These are phyloP conservation scores for Colletotrichum simmondsii DNA, from an alignment of 2,329 filamentous ascomycete species.

Conservation along the genomic window DNA sequence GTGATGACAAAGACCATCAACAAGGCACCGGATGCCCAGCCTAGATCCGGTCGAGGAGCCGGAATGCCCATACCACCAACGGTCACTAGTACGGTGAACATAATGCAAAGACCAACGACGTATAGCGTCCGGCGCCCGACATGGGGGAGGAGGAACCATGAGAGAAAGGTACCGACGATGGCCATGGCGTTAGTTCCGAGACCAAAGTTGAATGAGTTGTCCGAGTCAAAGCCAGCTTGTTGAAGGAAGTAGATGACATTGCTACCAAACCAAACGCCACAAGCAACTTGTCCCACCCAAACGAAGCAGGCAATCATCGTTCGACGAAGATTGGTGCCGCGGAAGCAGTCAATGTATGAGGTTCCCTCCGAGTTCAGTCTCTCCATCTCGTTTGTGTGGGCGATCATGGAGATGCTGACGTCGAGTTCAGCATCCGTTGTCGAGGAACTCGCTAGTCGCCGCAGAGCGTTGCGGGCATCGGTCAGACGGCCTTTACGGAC, in stretches of 20 bases:
- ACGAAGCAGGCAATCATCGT: conserved; percentile 19
- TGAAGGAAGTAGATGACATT: neutral
- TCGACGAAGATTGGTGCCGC: conserved; percentile 38
- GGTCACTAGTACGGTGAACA: conserved; percentile 48
- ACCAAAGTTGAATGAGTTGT: neutral
- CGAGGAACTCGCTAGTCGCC: neutral
- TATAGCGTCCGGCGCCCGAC: conserved; percentile 52
- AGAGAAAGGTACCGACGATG: neutral
- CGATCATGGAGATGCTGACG: conserved; percentile 38
- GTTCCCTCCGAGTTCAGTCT: neutral
- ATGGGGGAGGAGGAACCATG: conserved; percentile 38
- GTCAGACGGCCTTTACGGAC: neutral
- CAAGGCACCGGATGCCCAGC: neutral
- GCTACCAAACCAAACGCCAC: neutral
- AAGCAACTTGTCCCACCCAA: neutral
- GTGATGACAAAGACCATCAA: neutral
- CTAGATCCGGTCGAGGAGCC: neutral
- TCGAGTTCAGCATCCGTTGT: neutral
- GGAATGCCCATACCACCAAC: neutral
- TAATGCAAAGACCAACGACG: conserved; percentile 48
- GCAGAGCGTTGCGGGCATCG: neutral
- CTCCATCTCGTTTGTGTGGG: conserved; percentile 36
- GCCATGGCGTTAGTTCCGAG: neutral
- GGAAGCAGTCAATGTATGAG: conserved; percentile 20
- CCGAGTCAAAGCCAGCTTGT: neutral